Percentiles rank a stretch among this genome's conserved stretches.
phyloP scores from a whole-genome alignment of 495 filamentous ascomycete genomes.

The Stereocaulon alpinum region DNA sequence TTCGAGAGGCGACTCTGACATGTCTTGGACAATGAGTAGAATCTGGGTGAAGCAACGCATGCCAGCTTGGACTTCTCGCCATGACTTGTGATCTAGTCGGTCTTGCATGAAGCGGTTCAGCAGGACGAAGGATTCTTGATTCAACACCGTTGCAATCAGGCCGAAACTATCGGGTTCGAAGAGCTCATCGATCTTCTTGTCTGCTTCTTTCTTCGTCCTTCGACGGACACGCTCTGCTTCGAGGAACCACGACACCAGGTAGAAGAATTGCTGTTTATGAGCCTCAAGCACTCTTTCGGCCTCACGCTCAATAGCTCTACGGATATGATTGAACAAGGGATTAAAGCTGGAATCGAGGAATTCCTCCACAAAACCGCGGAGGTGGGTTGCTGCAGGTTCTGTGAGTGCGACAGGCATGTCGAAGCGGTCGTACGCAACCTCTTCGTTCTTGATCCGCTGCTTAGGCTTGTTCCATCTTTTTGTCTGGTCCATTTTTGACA shows the following conservation, averaged over 20 bases:
- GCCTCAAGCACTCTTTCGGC: slow-evolving; percentile 65
- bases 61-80: slow-evolving; percentile 74
- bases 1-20: slow-evolving; percentile 72
- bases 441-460: slow-evolving; percentile 52
- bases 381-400: slow-evolving; percentile 53
- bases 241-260: slow-evolving; percentile 88
- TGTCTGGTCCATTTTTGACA: slow-evolving; percentile 77
- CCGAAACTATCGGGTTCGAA: slow-evolving; percentile 70
- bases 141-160: slow-evolving; percentile 77
- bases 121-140: slow-evolving; percentile 84
- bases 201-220: slow-evolving; percentile 35
- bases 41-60: slow-evolving; percentile 77
- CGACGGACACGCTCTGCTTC: slow-evolving; percentile 75
- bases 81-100: slow-evolving; percentile 68
- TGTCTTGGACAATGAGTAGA: slow-evolving; percentile 88
- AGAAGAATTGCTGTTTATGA: slow-evolving; percentile 80
- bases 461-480: slow-evolving; percentile 85
- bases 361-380: slow-evolving; percentile 79
- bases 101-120: slow-evolving; percentile 74
- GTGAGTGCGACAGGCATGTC: slow-evolving; percentile 60
- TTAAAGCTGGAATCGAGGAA: slow-evolving; percentile 96
- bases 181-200: slow-evolving; percentile 30
- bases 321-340: slow-evolving; percentile 75
- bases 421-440: slow-evolving; percentile 58
- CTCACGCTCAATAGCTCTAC: slow-evolving; percentile 85